These are phyloP conservation scores for Trypanosoma conorhini DNA, from an alignment of 208 protist species.

Conservation along the genomic window DNA sequence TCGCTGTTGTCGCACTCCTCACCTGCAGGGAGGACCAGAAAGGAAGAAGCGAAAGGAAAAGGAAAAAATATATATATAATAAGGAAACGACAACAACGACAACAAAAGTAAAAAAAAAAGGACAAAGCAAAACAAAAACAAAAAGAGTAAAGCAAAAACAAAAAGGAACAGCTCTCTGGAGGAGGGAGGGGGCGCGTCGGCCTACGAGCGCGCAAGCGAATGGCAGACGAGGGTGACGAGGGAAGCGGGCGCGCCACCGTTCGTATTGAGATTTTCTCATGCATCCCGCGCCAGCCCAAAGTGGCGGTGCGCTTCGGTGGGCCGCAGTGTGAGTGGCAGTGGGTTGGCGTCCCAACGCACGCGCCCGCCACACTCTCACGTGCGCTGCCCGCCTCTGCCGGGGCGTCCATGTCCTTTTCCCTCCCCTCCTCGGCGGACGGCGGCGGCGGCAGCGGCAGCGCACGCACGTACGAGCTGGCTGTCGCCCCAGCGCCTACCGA, in stretches of 20 bases:
- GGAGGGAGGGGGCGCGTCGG: too few relatives aligned
- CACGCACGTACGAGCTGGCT: slow-evolving; percentile 11
- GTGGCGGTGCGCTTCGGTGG: slow-evolving; percentile 60
- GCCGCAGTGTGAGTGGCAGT: slow-evolving; percentile 45
- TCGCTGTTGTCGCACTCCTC: too few relatives aligned
- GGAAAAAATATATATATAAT: slow-evolving; percentile 8
- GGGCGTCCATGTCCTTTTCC: not conserved
- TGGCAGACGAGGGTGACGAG: too few relatives aligned
- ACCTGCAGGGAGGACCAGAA: too few relatives aligned
- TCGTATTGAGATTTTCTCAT: slow-evolving; percentile 16
- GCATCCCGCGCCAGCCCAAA: slow-evolving; percentile 20
- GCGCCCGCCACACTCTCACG: slow-evolving; percentile 34
- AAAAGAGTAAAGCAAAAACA: too few relatives aligned
- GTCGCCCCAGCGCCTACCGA: not conserved
- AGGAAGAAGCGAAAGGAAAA: too few relatives aligned
- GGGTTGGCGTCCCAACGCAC: slow-evolving; percentile 43
- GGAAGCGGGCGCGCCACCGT: not conserved
- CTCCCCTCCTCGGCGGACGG: not conserved
- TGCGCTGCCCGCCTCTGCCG: too few relatives aligned
- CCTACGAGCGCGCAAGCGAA: too few relatives aligned
- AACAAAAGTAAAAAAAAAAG: not conserved
- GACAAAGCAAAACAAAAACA: too few relatives aligned
- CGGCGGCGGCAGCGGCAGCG: not conserved
- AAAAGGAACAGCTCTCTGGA: not conserved
- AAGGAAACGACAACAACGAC: not conserved